phyloP scores from a whole-genome alignment of 2,329 filamentous ascomycete species.

The Aspergillus japonicus region DNA sequence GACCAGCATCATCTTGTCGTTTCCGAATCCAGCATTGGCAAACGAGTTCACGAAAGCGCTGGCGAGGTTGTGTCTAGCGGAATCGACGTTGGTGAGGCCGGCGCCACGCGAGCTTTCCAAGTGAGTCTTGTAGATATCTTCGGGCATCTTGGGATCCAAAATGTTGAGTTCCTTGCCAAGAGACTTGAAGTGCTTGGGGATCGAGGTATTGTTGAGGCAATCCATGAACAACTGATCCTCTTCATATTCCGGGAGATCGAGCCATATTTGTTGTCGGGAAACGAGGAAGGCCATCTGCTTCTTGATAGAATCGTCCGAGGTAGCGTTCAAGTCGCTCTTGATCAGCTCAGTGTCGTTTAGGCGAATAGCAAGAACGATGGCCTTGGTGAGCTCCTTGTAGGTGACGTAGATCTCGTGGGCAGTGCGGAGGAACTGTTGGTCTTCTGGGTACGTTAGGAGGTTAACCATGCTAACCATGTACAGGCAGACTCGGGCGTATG shows the following conservation, averaged over 20 bases:
- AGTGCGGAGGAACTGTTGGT: constrained; percentile 89
- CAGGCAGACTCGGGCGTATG: constrained; percentile 86
- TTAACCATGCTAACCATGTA: constrained; percentile 99
- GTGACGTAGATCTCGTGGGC: constrained; percentile 91
- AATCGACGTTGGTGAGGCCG: constrained; percentile 91
- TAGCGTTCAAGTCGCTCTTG: constrained; percentile 74
- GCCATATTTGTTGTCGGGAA: constrained; percentile 82
- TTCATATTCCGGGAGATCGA: constrained; percentile 65
- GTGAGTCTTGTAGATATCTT: constrained; percentile 99
- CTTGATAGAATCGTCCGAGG: constrained; percentile 76
- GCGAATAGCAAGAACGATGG: constrained; percentile 89
- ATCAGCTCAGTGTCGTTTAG: constrained; percentile 86
- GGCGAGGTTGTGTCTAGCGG: constrained; percentile 90
- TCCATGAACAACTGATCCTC: constrained; percentile 75
- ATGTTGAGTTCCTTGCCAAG: constrained; percentile 96
- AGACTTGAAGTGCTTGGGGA: constrained; percentile 90
- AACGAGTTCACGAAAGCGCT: constrained; percentile 97
- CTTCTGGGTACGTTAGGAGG: constrained; percentile 94
- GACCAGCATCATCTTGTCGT: constrained; percentile 96
- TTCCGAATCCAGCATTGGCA: constrained; percentile 90
- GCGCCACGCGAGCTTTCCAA: constrained; percentile 92
- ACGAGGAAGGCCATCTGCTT: constrained; percentile 94
- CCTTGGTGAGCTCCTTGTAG: constrained; percentile 90
- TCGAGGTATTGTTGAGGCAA: constrained; percentile 80
- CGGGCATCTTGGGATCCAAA: constrained; percentile 90